Evolutionary conservation across 169 alveolate genomes (phyloP), one percentile per base, ranked within the genome.

Genomic region (Plasmodium vinckei): DNA sequence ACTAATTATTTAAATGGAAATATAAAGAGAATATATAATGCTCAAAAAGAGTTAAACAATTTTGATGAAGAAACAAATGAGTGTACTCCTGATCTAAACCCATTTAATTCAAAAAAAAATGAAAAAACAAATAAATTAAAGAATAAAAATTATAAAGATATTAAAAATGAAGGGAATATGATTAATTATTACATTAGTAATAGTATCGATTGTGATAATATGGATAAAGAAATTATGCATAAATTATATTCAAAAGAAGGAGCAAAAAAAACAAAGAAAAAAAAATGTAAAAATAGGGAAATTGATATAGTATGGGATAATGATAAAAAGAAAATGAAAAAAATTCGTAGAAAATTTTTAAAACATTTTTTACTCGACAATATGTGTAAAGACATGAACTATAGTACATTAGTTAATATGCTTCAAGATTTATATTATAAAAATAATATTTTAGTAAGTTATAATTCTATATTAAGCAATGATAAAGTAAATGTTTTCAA

Each of bases 221-320:
- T 72, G 63, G 68, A 72, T 21, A 72, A 17, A 3, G 72, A 72
- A 59, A 72, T 72, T 56, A 72, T 72, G 87, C 51, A 39, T 64
- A 15, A 49, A 12, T 72, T 72, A 57, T 54, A 71, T 39, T n/a
- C 7, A 13, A 42, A 71, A 39, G 42, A 42, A 60, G 21, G 49
- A 7, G 46, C 9, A 44, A 33, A 71, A n/a, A 60, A 46, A 9
- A 27, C 42, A 17, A 56, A 13, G 51, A 71, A 53, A 46, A 51
- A 21, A 5, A 19, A 13, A 4, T 0, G 23, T 53, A 7, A 7
- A 9, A 59, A 60, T 60, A 60, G 23, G 3, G 27, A 39, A 33
- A 4, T 33, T 61, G 46, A n/a, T 56, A 64, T 27, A 17, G 42
- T 59, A 17, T 13, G 53, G 15, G 57, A 39, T 2, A 19, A 49